phyloP scores from a whole-genome alignment of 768 basidiomycete genomes.

The Podaxis sp. region DNA sequence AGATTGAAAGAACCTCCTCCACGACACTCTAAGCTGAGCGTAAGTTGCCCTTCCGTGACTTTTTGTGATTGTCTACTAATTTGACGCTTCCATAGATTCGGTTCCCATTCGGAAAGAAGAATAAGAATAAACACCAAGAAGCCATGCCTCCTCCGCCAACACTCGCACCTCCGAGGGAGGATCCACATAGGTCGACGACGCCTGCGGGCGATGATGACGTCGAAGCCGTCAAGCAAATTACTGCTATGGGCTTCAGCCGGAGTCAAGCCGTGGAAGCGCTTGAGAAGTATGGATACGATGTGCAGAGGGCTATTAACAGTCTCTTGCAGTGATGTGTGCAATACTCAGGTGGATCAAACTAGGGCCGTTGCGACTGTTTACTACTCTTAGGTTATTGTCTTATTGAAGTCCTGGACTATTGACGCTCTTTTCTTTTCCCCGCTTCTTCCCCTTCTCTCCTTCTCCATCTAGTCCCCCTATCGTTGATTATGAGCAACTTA shows the following conservation, averaged over 20 bases:
- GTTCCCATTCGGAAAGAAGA: slow-evolving; percentile 76
- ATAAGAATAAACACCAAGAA: slow-evolving; percentile 57
- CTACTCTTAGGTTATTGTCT: background rate
- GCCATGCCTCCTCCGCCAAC: slow-evolving; percentile 40
- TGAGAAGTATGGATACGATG: slow-evolving; percentile 82
- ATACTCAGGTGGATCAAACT: background rate
- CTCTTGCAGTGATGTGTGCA: slow-evolving; percentile 45
- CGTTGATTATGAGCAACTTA: background rate
- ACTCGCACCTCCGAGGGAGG: slow-evolving; percentile 46
- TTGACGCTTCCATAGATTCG: slow-evolving; percentile 51
- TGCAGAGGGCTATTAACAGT: slow-evolving; percentile 74
- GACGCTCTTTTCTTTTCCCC: slow-evolving; percentile 8
- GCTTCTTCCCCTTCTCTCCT: background rate
- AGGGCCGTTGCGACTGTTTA: background rate
- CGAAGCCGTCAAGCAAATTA: slow-evolving; percentile 75
- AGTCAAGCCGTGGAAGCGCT: slow-evolving; percentile 80
- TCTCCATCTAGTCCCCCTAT: background rate
- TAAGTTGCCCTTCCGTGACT: slow-evolving; percentile 37
- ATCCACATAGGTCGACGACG: slow-evolving; percentile 38
- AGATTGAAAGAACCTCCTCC: slow-evolving; percentile 56
- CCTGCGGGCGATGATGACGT: slow-evolving; percentile 71
- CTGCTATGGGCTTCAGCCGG: slow-evolving; percentile 89
- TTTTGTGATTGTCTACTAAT: slow-evolving; percentile 7
- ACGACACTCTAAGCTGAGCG: slow-evolving; percentile 75
- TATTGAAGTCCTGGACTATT: slow-evolving; percentile 1